phyloP scores from a whole-genome alignment of 768 basidiomycete genomes.

The Russula lepida region DNA sequence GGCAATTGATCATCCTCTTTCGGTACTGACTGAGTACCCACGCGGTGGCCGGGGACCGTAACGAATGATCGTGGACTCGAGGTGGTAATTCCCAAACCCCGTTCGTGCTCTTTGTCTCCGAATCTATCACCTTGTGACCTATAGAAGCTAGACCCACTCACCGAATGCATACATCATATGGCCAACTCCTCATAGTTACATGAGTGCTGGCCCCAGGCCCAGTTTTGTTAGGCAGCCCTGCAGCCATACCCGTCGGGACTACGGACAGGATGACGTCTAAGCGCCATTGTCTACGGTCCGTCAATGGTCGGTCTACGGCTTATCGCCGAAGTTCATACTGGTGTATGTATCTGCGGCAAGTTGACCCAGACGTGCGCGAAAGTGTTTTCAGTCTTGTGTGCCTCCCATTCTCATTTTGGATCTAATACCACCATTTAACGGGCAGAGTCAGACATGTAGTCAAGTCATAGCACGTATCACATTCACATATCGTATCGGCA shows the following conservation, averaged over 20 bases:
- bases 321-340: neutral
- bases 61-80: neutral
- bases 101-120: too few species aligned
- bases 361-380: neutral
- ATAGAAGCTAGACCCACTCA: neutral
- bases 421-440: neutral
- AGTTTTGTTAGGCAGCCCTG: neutral
- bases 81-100: neutral
- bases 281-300: neutral
- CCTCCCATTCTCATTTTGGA: neutral
- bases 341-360: neutral
- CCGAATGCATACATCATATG: neutral
- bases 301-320: neutral
- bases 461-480: neutral
- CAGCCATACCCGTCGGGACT: neutral
- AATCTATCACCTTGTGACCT: too few species aligned
- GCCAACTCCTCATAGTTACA: neutral
- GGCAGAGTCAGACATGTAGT: neutral
- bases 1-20: neutral
- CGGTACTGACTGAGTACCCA: neutral
- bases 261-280: neutral
- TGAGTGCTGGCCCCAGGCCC: neutral
- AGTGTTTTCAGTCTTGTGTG: neutral
- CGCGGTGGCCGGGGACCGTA: neutral
- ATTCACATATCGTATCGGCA: neutral